These are phyloP conservation scores for Aspergillus melleus DNA, from an alignment of 2,329 filamentous ascomycete species.

Conservation along the genomic window DNA sequence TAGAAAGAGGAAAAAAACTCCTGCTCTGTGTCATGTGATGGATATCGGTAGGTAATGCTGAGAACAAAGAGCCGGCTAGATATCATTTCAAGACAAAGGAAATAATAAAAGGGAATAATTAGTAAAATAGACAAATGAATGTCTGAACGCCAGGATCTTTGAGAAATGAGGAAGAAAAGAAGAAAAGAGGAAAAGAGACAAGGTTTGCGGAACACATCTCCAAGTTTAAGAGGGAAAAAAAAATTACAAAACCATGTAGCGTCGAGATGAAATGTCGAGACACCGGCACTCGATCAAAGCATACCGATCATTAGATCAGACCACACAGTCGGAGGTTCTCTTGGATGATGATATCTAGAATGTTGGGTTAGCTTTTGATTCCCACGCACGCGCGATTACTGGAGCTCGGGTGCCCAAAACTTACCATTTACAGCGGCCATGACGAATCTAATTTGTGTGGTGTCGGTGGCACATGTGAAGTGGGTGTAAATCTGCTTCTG, in stretches of 20 bases:
- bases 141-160: conserved; percentile 35
- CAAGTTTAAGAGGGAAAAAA: conserved; percentile 13
- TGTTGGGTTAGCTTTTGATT: conserved; percentile 29
- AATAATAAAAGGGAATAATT: conserved; percentile 15
- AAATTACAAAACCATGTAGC: conserved; percentile 33
- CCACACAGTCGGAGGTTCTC: conserved; percentile 97
- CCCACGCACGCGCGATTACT: neutral
- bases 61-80: conserved; percentile 29
- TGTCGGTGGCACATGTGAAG: conserved; percentile 98
- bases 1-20: conserved; percentile 19
- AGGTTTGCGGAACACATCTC: conserved; percentile 25
- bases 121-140: conserved; percentile 31
- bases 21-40: conserved; percentile 26
- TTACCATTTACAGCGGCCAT: conserved; percentile 99
- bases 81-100: conserved; percentile 29
- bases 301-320: conserved; percentile 70
- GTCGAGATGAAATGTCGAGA: conserved; percentile 34
- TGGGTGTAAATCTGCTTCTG: conserved; percentile 99
- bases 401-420: conserved; percentile 31
- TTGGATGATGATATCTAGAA: conserved; percentile 96
- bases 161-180: conserved; percentile 26
- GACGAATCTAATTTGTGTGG: conserved; percentile 98
- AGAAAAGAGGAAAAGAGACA: conserved; percentile 20
- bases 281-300: conserved; percentile 26
- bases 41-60: conserved; percentile 27